phyloP scores from a whole-genome alignment of 345 rosid genomes.

The Hibiscus trionum region DNA sequence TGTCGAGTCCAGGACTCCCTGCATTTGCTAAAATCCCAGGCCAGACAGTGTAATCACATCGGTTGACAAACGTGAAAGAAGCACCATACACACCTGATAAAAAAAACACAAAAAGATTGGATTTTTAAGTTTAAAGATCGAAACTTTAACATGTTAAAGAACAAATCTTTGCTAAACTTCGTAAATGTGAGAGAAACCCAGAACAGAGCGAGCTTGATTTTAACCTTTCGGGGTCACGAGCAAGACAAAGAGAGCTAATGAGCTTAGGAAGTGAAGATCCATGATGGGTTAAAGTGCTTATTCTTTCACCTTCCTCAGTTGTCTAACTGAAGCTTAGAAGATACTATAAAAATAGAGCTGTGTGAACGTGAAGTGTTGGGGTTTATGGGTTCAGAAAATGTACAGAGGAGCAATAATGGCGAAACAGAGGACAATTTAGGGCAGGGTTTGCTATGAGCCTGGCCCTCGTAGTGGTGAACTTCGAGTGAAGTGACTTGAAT shows the following conservation, averaged over 20 bases:
- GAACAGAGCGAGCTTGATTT: neutral
- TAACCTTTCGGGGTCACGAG: constrained; percentile 29
- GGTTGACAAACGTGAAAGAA: constrained; percentile 58
- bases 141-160: neutral
- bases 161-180: neutral
- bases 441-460: neutral
- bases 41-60: constrained; percentile 54
- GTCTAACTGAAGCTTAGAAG: too few relatives aligned
- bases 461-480: neutral
- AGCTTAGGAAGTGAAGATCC: constrained; percentile 19
- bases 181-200: neutral
- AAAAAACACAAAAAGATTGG: too few relatives aligned
- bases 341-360: neutral
- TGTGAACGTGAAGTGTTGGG: neutral
- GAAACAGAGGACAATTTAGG: constrained; percentile 8
- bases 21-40: constrained; percentile 69
- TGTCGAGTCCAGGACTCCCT: constrained; percentile 51
- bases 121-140: neutral
- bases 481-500: neutral
- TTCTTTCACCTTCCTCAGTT: neutral
- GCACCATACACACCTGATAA: constrained; percentile 22
- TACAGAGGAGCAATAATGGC: too few relatives aligned
- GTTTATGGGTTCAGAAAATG: neutral
- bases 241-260: constrained; percentile 18
- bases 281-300: constrained; percentile 4